Base-by-base conservation (phyloP, 106 monocot genomes). In the Allium sativum region DNA sequence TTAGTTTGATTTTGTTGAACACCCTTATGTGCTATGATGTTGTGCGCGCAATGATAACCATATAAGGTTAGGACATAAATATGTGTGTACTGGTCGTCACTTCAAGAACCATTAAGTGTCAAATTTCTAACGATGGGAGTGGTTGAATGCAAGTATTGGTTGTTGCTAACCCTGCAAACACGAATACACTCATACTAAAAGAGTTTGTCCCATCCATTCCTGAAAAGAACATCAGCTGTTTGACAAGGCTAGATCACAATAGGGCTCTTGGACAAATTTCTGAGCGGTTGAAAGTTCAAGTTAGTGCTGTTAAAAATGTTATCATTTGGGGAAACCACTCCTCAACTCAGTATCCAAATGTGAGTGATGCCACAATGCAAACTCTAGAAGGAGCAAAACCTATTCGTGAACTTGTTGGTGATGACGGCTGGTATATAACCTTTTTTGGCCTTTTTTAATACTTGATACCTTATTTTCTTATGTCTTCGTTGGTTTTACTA, bases 311-410 rank as follows among this genome's bases (percentile, higher is more conserved):
- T 40, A 89, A 76, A 73, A 89, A 89, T 68, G 84, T 73, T 21
- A 84, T 84, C 14, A 78, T 89, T 14, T 89, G 88, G 88, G 88
- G 88, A 40, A 89, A 89, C 59, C 88, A 89, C 68, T 89, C 88
- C 18, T 84, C 84, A n/a, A 89, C 84, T 15, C 84, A 84, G 52
- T 89, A 81, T 58, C 88, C 88, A 46, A 84, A 89, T 65, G 81
- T 77, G 53, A 84, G 75, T 63, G 75, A 89, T 62, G 81, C 88
- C 12, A 81, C 64, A 44, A 70, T 84, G 18, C 62, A 2, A 22
- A 78, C 81, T n/a, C 14, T 64, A 56, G 55, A 31, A 22, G 84
- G 78, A 48, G 78, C 81, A 40, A 81, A 76, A 16, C 42, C 75
- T 17, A 78, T 78, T 53, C 70, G 53, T 56, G 81, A 84, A 65